Conservation (phyloP, 176 grass and related monocot species). For the Oryza australiensis region DNA sequence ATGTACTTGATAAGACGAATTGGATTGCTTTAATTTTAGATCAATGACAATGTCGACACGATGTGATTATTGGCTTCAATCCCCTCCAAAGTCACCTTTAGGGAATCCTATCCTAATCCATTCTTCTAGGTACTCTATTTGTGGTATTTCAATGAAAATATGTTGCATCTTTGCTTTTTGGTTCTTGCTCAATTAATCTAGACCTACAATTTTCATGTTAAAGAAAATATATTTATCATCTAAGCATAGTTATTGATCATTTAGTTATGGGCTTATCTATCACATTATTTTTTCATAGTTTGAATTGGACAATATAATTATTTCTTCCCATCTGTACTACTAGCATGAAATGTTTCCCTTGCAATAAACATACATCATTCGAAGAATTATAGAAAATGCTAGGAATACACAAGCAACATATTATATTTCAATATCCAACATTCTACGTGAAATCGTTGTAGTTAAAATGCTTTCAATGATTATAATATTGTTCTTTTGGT, state of each 20-base stretch:
- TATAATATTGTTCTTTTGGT: not conserved
- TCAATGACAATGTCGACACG: constrained; percentile 15
- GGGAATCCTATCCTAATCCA: not conserved
- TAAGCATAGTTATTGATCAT: not conserved
- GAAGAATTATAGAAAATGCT: constrained; percentile 22
- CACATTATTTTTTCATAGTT: constrained; percentile 44
- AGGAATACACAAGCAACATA: not conserved
- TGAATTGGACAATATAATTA: constrained; percentile 43
- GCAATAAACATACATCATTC: constrained; percentile 34
- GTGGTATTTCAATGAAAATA: constrained; percentile 43
- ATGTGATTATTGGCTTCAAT: constrained; percentile 38
- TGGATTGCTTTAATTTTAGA: constrained; percentile 30
- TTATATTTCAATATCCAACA: not conserved
- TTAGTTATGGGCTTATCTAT: constrained; percentile 2
- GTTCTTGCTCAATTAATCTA: constrained; percentile 40
- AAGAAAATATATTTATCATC: constrained; percentile 26
- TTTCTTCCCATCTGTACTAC: constrained; percentile 31
- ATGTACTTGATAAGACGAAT: constrained; percentile 37
- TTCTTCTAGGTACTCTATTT: constrained; percentile 39
- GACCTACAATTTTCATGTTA: constrained; percentile 40
- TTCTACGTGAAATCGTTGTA: not conserved
- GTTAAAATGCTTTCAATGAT: not conserved
- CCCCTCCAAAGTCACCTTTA: constrained; percentile 37
- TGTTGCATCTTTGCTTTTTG: constrained; percentile 30
- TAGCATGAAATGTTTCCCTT: constrained; percentile 42